Conservation (phyloP, 2,329 filamentous ascomycete genomes). For the Alternaria sp. region DNA sequence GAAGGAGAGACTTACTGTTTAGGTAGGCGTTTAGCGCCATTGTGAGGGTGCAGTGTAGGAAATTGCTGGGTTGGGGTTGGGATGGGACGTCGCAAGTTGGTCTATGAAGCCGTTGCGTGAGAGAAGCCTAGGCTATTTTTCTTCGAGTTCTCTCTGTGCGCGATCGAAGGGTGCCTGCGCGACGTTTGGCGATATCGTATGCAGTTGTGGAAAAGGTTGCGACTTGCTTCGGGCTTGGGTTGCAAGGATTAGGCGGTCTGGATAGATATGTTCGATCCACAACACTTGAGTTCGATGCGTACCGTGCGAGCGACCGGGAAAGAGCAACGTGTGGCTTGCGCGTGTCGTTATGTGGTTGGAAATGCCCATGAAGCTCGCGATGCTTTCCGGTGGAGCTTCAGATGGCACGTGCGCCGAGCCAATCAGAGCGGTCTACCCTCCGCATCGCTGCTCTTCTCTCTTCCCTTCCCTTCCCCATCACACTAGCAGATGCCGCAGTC, state of each 20-base stretch:
- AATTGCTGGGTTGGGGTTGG: no score
- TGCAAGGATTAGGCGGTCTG: no score
- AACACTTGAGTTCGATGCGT: no score
- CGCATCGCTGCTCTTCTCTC: not conserved
- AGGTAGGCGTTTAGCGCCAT: conserved; percentile 55
- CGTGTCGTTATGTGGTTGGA: not conserved
- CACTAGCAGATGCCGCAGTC: not conserved
- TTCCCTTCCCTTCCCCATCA: not conserved
- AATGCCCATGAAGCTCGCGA: not conserved
- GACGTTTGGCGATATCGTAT: not conserved
- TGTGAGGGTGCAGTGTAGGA: no score
- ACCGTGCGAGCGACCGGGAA: no score
- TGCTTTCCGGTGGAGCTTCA: conserved; percentile 2
- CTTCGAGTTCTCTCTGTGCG: not conserved
- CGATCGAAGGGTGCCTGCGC: not conserved
- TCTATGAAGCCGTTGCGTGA: no score
- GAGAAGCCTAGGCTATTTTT: fast-evolving
- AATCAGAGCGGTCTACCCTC: not conserved
- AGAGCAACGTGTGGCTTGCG: not conserved
- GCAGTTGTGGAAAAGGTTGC: not conserved
- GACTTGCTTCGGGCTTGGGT: not conserved
- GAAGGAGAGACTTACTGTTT: conserved; percentile 43
- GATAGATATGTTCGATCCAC: no score
- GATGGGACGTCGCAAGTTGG: no score
- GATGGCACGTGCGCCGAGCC: not conserved